These are phyloP conservation scores for Lactarius quietus DNA, from an alignment of 768 basidiomycete species.

Conservation along the genomic window DNA sequence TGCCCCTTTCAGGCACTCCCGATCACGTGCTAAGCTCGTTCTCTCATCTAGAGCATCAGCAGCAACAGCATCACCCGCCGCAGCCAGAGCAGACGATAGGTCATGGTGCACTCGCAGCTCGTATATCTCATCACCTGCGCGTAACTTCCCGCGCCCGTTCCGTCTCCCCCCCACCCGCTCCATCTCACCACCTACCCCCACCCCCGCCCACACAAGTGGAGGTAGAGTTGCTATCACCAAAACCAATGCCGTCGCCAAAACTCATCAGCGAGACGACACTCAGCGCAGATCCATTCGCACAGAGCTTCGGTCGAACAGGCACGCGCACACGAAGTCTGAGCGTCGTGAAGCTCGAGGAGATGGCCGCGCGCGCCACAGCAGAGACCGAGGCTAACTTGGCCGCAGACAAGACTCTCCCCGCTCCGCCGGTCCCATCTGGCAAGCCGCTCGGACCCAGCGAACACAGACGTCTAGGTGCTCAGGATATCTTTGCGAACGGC, in stretches of 20 bases:
- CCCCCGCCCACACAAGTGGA: slow-evolving; percentile 12
- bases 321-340: slow-evolving; percentile 48
- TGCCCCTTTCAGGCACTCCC: slow-evolving; percentile 33
- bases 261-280: slow-evolving; percentile 33
- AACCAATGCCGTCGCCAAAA: slow-evolving; percentile 66
- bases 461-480: slow-evolving; percentile 30
- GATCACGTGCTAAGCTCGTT: slow-evolving; percentile 34
- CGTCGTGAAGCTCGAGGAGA: slow-evolving; percentile 68
- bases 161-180: slow-evolving; percentile 59
- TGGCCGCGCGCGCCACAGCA: slow-evolving; percentile 50
- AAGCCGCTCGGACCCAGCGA: slow-evolving; percentile 31
- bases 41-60: slow-evolving; percentile 25
- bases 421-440: slow-evolving; percentile 50
- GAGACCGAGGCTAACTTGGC: slow-evolving; percentile 27
- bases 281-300: background rate
- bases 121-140: slow-evolving; percentile 57
- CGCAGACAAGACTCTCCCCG: slow-evolving; percentile 48
- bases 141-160: slow-evolving; percentile 55
- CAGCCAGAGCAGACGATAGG: slow-evolving; percentile 47
- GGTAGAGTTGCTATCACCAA: slow-evolving; percentile 51
- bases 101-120: slow-evolving; percentile 56
- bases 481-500: slow-evolving; percentile 28
- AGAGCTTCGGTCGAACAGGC: background rate
- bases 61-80: too few species aligned
- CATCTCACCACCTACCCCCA: slow-evolving; percentile 38